These are phyloP conservation scores for Zygosaccharomyces kombuchaensis DNA, from an alignment of 805 yeast genomes.

Conservation along the genomic window DNA sequence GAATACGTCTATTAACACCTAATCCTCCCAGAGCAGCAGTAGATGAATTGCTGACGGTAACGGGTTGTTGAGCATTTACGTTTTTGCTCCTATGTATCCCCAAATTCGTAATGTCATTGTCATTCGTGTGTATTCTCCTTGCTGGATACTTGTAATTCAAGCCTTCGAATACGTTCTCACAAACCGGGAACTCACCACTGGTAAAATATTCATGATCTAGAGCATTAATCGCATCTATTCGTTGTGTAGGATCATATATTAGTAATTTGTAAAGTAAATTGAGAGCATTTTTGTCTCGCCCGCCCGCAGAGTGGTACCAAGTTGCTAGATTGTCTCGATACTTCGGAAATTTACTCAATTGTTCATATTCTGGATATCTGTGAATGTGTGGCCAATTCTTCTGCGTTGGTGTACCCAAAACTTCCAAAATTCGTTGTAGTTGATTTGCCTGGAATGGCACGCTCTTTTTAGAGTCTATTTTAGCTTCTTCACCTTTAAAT, in stretches of 20 bases:
- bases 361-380: constrained; percentile 78
- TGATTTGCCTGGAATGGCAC: constrained; percentile 95
- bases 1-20: constrained; percentile 34
- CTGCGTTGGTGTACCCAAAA: constrained; percentile 82
- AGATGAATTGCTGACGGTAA: constrained; percentile 20
- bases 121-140: constrained; percentile 82
- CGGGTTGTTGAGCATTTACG: constrained; percentile 18
- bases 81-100: constrained; percentile 23
- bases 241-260: constrained; percentile 74
- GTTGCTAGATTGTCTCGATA: constrained; percentile 53
- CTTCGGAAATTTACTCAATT: constrained; percentile 60
- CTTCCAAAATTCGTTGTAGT: constrained; percentile 82
- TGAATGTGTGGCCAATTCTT: constrained; percentile 76
- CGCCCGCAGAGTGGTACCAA: constrained; percentile 87
- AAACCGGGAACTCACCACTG: constrained; percentile 58
- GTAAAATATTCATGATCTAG: constrained; percentile 72
- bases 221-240: constrained; percentile 77
- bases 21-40: constrained; percentile 31
- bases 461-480: constrained; percentile 86
- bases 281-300: constrained; percentile 63
- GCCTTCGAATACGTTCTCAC: constrained; percentile 76
- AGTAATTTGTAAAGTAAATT: constrained; percentile 59
- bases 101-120: constrained; percentile 59
- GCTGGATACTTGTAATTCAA: constrained; percentile 73
- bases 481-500: constrained; percentile 96